phyloP scores from a whole-genome alignment of 1,139 yeast species.

The Diutina sp. region DNA sequence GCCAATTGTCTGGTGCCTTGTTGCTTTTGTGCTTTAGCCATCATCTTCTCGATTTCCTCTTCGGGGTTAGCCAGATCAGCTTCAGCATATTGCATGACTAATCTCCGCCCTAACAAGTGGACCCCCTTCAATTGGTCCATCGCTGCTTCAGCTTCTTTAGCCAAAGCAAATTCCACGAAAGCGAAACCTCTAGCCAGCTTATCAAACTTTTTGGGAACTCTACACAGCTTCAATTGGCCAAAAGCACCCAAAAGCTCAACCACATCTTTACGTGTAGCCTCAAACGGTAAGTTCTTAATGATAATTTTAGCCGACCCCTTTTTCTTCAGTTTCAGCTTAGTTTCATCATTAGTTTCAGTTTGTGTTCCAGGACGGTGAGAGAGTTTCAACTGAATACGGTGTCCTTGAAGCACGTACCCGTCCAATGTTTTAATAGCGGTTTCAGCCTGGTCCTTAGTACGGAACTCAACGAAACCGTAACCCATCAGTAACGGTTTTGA shows the following conservation, averaged over 20 bases:
- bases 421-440: slow-evolving; percentile 65
- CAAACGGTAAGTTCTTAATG: slow-evolving; percentile 94
- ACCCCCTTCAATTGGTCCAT: slow-evolving; percentile 92
- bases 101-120: slow-evolving; percentile 88
- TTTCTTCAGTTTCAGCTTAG: slow-evolving; percentile 14
- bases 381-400: slow-evolving; percentile 74
- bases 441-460: slow-evolving; percentile 63
- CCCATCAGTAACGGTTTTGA: slow-evolving; percentile 81
- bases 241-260: slow-evolving; percentile 85
- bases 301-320: slow-evolving; percentile 58
- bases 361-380: slow-evolving; percentile 56
- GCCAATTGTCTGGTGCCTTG: slow-evolving; percentile 63
- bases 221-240: slow-evolving; percentile 87
- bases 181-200: slow-evolving; percentile 96
- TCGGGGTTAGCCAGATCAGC: slow-evolving; percentile 74
- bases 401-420: slow-evolving; percentile 78
- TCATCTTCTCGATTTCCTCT: slow-evolving; percentile 83
- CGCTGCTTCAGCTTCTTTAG: slow-evolving; percentile 93
- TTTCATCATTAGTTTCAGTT: slow-evolving; percentile 13
- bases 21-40: slow-evolving; percentile 71
- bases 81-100: slow-evolving; percentile 92
- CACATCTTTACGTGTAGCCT: slow-evolving; percentile 85
- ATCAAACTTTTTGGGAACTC: slow-evolving; percentile 94
- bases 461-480: slow-evolving; percentile 90
- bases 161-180: slow-evolving; percentile 78